Percentiles rank a stretch among this genome's conserved stretches.
Conservation (phyloP, 116 monocot genomes). For the Iris pallida region DNA sequence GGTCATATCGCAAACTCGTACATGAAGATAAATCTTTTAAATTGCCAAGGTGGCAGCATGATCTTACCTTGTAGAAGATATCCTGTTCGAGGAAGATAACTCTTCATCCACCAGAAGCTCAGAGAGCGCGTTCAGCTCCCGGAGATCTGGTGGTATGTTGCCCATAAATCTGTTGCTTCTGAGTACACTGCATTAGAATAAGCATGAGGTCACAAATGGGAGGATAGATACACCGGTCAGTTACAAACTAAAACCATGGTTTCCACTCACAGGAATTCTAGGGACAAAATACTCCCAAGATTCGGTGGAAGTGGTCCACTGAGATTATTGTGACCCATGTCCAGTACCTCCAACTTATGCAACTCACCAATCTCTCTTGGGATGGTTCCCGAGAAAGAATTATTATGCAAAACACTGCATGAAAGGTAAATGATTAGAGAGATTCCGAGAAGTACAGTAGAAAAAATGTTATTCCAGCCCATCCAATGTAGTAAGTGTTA, state of each 20-base stretch:
- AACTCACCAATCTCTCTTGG: slow-evolving; percentile 29
- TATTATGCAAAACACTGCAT: slow-evolving; percentile 29
- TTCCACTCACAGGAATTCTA: slow-evolving; percentile 29
- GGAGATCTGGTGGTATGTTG: slow-evolving; percentile 4
- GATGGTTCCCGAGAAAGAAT: slow-evolving; percentile 35
- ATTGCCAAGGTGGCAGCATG: not conserved
- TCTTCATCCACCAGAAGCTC: slow-evolving; percentile 14
- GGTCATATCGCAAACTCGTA: not conserved
- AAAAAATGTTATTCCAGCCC: too few relatives aligned
- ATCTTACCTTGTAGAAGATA: slow-evolving; percentile 12
- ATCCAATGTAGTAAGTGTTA: too few relatives aligned
- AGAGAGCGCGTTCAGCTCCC: slow-evolving; percentile 12
- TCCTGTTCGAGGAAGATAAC: not conserved
- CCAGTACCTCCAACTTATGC: slow-evolving; percentile 27
- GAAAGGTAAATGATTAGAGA: too few relatives aligned
- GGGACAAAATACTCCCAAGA: slow-evolving; percentile 19
- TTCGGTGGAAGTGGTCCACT: slow-evolving; percentile 21
- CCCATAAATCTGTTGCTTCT: slow-evolving; percentile 8
- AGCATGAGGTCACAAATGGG: not conserved
- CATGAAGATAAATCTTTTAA: not conserved
- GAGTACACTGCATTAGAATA: slow-evolving; percentile 18
- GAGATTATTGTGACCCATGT: slow-evolving; percentile 39
- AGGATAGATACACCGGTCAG: not conserved
- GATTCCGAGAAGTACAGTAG: too few relatives aligned
- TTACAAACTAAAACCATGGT: not conserved